A percentile compares a stretch with the other conserved stretches of the same genome.
Conservation (phyloP, 148 eudicot species). For the Spergularia bocconei region DNA sequence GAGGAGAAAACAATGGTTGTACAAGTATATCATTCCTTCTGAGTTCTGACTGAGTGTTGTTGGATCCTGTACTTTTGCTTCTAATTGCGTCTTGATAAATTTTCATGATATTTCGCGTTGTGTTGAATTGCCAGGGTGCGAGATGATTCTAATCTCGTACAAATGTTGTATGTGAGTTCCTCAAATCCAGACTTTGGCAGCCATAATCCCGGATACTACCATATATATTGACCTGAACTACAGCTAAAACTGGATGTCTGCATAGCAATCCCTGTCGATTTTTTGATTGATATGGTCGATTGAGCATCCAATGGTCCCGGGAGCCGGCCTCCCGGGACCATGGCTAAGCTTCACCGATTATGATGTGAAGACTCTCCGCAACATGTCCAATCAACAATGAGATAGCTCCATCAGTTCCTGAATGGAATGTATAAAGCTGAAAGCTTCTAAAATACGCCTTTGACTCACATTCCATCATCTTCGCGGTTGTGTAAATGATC, state of each 20-base stretch:
- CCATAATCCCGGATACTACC: not conserved
- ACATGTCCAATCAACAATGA: not conserved
- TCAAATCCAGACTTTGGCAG: not conserved
- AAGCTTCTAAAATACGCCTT: slow-evolving; percentile 1
- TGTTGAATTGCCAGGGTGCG: not conserved
- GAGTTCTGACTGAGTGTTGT: too few species aligned
- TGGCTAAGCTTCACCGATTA: not conserved
- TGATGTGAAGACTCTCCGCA: not conserved
- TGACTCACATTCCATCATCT: slow-evolving; percentile 22
- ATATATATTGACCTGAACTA: not conserved
- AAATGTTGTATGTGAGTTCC: not conserved
- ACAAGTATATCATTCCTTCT: not conserved
- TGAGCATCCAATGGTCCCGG: not conserved
- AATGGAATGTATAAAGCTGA: not conserved
- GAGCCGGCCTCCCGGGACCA: not conserved
- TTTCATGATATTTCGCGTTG: not conserved
- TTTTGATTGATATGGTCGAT: not conserved
- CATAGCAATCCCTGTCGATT: not conserved
- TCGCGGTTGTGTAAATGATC: slow-evolving; percentile 30
- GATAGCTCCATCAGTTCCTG: not conserved
- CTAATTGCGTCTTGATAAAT: not conserved
- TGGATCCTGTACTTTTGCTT: not conserved
- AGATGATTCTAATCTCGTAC: not conserved
- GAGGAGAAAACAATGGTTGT: not conserved
- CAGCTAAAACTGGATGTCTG: not conserved